Evolutionary conservation across 257 asterid genomes (phyloP), one percentile per base, ranked within the genome.

Genomic region (Ligustrum vulgare): DNA sequence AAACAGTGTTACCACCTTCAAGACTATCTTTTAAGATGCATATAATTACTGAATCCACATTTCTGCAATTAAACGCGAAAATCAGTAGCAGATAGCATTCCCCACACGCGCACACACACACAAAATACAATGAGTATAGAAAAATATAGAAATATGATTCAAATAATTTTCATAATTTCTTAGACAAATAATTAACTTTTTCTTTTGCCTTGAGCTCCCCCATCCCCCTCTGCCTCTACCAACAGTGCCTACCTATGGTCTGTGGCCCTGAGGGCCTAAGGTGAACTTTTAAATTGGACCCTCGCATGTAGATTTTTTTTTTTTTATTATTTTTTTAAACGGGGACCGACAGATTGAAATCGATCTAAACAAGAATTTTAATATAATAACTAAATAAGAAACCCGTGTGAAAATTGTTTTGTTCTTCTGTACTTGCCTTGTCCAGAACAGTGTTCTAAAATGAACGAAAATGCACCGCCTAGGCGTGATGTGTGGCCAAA

Each of bases 361-460:
- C 31, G 31, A 28, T 28, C 31, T 28, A 28, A 28, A 28, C 31
- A 28, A 28, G 31, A 28, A 28, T 1, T 0, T 28, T 28, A 28
- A 1, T 28, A 28, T 28, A 28, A 28, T 28, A 28, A 28, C 31
- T 28, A 28, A 0, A 28, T 28, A 28, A 28, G n/a, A 28, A 28
- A 28, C 31, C 31, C 31, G 1, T 28, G 31, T 28, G 31, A 28
- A 28, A 28, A 28, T 1, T 28, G 31, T 28, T 94, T 98, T 35
- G 98, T 94, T 80, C 98, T 88, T 51, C 99, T 78, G 75, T 98
- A 94, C 60, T 98, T 89, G 67, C 99, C 99, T n/a, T n/a, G n/a
- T n/a, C n/a, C n/a, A n/a, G n/a, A n/a, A n/a, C n/a, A n/a, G n/a
- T n/a, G n/a, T n/a, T n/a, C n/a, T n/a, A n/a, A n/a, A n/a, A n/a